phyloP scores from a whole-genome alignment of 1,284 basidiomycete species.

The Xerocomus minutiporus region DNA sequence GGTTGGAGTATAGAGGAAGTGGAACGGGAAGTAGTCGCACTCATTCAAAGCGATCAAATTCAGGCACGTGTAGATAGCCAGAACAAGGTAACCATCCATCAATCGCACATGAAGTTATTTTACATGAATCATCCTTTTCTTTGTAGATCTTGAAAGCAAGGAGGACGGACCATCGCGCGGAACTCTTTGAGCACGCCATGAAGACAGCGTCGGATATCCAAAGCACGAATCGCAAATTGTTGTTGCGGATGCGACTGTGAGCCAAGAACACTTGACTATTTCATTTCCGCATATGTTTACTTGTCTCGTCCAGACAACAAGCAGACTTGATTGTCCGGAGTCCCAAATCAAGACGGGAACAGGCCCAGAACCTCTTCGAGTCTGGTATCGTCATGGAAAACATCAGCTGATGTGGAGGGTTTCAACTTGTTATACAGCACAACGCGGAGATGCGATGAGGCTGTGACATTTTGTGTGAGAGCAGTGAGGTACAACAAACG shows the following conservation, averaged over 20 bases:
- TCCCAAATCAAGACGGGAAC: conserved; percentile 36
- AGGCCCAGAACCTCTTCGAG: conserved; percentile 16
- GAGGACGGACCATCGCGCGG: conserved; percentile 67
- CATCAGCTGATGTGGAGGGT: conserved; percentile 8
- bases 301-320: conserved; percentile 52
- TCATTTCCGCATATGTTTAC: background rate
- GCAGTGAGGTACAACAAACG: conserved; percentile 6
- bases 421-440: background rate
- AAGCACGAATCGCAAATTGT: conserved; percentile 65
- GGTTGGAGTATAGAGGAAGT: conserved; percentile 72
- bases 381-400: conserved; percentile 13
- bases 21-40: conserved; percentile 62
- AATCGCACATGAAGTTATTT: background rate
- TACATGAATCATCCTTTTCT: background rate
- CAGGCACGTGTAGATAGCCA: conserved; percentile 76
- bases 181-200: conserved; percentile 69
- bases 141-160: conserved; percentile 67
- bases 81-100: conserved; percentile 55
- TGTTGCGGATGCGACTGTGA: conserved; percentile 73
- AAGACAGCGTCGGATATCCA: conserved; percentile 68
- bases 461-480: background rate
- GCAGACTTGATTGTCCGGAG: conserved; percentile 53
- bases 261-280: conserved; percentile 18
- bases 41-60: conserved; percentile 73
- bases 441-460: background rate